Conservation (phyloP, 2,329 filamentous ascomycete species). For the Rutstroemia sydowiana region DNA sequence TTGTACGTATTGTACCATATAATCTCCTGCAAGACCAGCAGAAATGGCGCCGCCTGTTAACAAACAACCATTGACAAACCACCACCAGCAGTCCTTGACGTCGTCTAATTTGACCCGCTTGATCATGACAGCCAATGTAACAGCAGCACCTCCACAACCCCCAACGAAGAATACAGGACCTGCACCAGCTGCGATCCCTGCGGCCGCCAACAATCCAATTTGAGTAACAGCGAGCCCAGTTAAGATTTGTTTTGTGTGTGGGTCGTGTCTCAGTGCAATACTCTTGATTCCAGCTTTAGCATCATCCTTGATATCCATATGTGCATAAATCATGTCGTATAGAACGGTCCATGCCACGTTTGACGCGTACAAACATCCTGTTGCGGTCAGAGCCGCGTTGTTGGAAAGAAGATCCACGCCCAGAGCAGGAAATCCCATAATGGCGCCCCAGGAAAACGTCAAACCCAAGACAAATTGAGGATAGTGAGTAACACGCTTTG, state of each 20-base stretch:
- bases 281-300: conserved; percentile 82
- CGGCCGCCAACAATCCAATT: conserved; percentile 60
- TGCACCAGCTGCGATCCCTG: conserved; percentile 60
- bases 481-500: conserved; percentile 82
- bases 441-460: conserved; percentile 83
- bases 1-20: conserved; percentile 43
- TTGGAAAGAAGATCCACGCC: conserved; percentile 67
- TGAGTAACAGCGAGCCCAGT: conserved; percentile 63
- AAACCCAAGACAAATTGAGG: conserved; percentile 77
- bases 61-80: conserved; percentile 66
- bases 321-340: conserved; percentile 90
- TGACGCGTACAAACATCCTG: conserved; percentile 64
- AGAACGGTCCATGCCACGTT: conserved; percentile 82
- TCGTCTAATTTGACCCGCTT: conserved; percentile 57
- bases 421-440: conserved; percentile 81
- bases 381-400: conserved; percentile 54
- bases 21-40: conserved; percentile 51
- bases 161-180: conserved; percentile 62
- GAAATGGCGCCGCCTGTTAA: conserved; percentile 58
- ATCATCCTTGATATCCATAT: conserved; percentile 86
- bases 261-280: conserved; percentile 73
- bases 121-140: conserved; percentile 60
- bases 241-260: conserved; percentile 69
- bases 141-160: conserved; percentile 56
- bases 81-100: conserved; percentile 67